Evolutionary conservation across 163 green algal species (phyloP), one percentile per base, ranked within the genome.

Genomic region (Scenedesmus sp.): DNA sequence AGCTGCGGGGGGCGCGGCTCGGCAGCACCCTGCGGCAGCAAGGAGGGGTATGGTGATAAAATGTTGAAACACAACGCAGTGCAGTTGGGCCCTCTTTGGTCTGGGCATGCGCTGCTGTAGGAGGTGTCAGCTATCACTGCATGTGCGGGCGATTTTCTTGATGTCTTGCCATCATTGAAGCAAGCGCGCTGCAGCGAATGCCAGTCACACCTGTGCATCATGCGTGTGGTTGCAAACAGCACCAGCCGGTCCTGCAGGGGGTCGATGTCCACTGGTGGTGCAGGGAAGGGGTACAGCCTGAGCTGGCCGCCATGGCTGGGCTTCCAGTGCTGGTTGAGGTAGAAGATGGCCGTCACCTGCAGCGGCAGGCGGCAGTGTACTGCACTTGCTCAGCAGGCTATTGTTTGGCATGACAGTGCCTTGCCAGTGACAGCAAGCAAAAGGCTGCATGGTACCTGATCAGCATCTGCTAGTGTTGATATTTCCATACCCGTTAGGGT

Each of bases 241-340:
- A 98, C 95, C 89, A 98, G 89, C n/a, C 95, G 92, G 90, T 96
- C 94, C 16, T 93, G 34, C 20, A 95, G 85, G 5, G 97, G 97
- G 10, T 70, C 89, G 3, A 98, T 90, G 83, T 97, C 94, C 13
- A 98, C 87, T 0, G 97, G 93, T 5, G 89, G 74, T 12, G 74
- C 66, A 0, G 95, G 96, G 66, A 97, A 97, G 52, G 97, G 97
- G 91, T 97, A 98, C n/a, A 98, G 94, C 20, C 95, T 88, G 79
- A 98, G 89, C 89, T 95, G 87, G 0, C 97, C 97, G 20, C 97
- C 97, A 18, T 98, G 57, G 0, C 18, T 66, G 1, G 92, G 92
- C 26, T 73, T 6, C 97, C 97, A 98, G 2, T 93, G 93, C 67
- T 46, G 34, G 82, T 98, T 98, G 13, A 98, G 95, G 91, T 98